Base-by-base conservation (phyloP, 768 basidiomycete genomes). In the Auriculariales sp. region DNA sequence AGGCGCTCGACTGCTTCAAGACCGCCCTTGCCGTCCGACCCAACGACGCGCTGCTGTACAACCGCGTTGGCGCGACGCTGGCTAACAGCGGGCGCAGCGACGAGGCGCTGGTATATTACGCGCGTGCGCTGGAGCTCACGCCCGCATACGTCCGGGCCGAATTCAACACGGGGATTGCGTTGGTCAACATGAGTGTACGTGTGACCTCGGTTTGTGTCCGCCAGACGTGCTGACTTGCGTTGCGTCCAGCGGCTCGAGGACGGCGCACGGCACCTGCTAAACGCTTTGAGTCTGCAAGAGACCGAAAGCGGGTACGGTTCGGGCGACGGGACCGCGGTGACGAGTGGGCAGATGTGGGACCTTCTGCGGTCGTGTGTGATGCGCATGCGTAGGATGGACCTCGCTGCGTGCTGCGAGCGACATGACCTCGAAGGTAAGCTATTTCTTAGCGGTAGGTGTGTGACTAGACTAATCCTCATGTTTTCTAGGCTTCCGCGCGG, bases 141-240 rank as follows among this genome's bases (percentile, higher is more conserved):
- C 90, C 93, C 4, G 72, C 76, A 14, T 97, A 93, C 59, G 89
- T 95, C 52, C 81, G 93, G 49, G 92, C 91, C 2, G 78, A 87
- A 86, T 95, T 89, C 64, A 95, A 97, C 64, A 71, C 95, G 14
- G 92, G 91, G 19, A 95, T 95, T 53, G 88, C 90, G 1, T 88
- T 81, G 60, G 86, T 90, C 59, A 92, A 89, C 62, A 73, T 97
- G 50, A 73, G 76, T 48, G 88, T 91, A 61, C 51, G 73, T 68
- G 42, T 15, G 6, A 24, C 14, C 27, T 53, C 79, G 94, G 64
- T 68, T 94, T 47, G 47, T 35, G 50, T 57, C 15, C 53, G 54
- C 44, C 28, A 15, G 15, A 9, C 31, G 7, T 7, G 15, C 31
- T 15, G 19, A 3, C 19, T 24, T 29, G 30, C 27, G 47, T 4